Percentiles rank a stretch among this genome's conserved stretches.
phyloP scores from a whole-genome alignment of 2,329 filamentous ascomycete genomes.

The Verticillium klebahnii region DNA sequence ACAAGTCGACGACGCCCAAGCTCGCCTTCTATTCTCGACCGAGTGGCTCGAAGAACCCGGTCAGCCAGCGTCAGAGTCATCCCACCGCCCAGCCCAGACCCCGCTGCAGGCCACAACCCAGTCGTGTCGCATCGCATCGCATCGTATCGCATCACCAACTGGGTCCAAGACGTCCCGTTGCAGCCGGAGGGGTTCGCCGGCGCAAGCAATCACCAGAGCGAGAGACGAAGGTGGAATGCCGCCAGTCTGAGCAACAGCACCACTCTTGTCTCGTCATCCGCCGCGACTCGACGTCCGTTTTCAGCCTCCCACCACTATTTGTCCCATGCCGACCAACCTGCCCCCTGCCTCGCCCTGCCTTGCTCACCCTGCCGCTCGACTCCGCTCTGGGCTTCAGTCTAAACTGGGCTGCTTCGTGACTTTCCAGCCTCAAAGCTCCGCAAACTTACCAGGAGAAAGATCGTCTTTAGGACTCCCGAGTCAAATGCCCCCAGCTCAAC shows the following conservation, averaged over 20 bases:
- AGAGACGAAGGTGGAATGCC: not conserved
- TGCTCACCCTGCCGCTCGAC: not conserved
- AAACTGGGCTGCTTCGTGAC: not conserved
- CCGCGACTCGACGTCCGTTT: not conserved
- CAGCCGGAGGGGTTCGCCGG: not conserved
- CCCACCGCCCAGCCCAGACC: too few species aligned
- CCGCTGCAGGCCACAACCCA: not conserved
- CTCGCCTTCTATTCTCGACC: not conserved
- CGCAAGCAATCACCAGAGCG: not conserved
- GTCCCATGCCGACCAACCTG: not conserved
- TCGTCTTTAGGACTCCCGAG: not conserved
- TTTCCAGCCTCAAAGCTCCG: not conserved
- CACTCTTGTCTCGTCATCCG: not conserved
- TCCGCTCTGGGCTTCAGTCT: not conserved
- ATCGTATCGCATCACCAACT: not conserved
- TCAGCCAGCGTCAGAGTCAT: not conserved
- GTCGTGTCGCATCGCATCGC: not conserved
- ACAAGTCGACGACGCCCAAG: not conserved
- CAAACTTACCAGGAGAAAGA: not conserved
- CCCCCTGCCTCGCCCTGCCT: not conserved
- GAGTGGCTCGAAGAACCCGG: not conserved
- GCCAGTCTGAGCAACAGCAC: not conserved
- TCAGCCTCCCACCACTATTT: not conserved
- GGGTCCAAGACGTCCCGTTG: not conserved
- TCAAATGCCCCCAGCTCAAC: not conserved